Conservation (phyloP, 148 eudicot genomes). For the Dysphania ambrosioides region DNA sequence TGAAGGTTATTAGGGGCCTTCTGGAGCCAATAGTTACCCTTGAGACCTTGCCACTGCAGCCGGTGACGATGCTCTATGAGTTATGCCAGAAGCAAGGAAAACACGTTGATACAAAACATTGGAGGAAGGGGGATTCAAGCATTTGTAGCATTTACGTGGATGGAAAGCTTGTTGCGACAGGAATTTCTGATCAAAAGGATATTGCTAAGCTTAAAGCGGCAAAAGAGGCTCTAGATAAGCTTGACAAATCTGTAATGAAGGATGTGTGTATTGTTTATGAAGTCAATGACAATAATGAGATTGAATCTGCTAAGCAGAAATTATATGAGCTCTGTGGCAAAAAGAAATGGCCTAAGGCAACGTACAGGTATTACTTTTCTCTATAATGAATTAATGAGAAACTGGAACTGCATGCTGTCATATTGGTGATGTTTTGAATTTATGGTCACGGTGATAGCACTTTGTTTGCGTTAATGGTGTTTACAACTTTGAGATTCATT, state of each 20-base stretch:
- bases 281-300: slow-evolving; percentile 39
- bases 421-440: background rate
- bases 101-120: slow-evolving; percentile 41
- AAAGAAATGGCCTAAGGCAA: slow-evolving; percentile 68
- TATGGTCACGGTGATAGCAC: no score
- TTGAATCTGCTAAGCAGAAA: slow-evolving; percentile 64
- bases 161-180: slow-evolving; percentile 43
- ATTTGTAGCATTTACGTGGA: slow-evolving; percentile 58
- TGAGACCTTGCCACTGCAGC: slow-evolving; percentile 64
- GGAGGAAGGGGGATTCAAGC: slow-evolving; percentile 40
- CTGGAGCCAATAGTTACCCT: slow-evolving; percentile 66
- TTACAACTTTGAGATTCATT: background rate
- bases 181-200: slow-evolving; percentile 51
- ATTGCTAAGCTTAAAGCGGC: slow-evolving; percentile 72
- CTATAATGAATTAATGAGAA: background rate
- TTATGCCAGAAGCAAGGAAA: slow-evolving; percentile 67
- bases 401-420: background rate
- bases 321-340: slow-evolving; percentile 56
- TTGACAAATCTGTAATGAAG: slow-evolving; percentile 18
- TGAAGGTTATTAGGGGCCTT: slow-evolving; percentile 50
- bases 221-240: slow-evolving; percentile 47
- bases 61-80: slow-evolving; percentile 66
- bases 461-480: background rate
- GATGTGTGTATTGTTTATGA: slow-evolving; percentile 14
- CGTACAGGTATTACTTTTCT: slow-evolving; percentile 47